phyloP scores from a whole-genome alignment of 116 monocot genomes.

The Zostera marina region DNA sequence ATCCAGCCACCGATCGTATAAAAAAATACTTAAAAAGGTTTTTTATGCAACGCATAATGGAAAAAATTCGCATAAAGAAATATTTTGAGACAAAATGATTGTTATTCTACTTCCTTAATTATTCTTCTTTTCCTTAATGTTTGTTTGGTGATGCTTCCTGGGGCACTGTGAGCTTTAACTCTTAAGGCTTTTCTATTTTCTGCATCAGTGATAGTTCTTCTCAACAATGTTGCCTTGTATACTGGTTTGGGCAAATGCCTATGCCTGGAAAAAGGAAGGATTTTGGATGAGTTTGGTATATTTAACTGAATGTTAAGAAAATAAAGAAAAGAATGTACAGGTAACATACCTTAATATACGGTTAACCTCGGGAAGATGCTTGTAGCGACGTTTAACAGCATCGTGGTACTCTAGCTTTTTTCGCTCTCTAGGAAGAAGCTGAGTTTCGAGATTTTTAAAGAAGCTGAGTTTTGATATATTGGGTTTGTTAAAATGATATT shows the following conservation, averaged over 20 bases:
- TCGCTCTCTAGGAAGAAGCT: slow-evolving; percentile 89
- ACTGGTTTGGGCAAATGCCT: slow-evolving; percentile 90
- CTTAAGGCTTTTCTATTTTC: slow-evolving; percentile 51
- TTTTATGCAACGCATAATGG: too few species aligned
- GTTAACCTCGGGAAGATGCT: slow-evolving; percentile 88
- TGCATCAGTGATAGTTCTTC: slow-evolving; percentile 68
- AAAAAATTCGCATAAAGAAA: too few species aligned
- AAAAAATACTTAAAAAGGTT: too few species aligned
- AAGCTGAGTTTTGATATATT: too few species aligned
- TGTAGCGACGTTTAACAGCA: slow-evolving; percentile 77
- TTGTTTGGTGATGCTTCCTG: slow-evolving; percentile 42
- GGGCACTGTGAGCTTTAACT: slow-evolving; percentile 75
- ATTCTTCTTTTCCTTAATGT: slow-evolving; percentile 85
- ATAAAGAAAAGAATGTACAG: too few species aligned
- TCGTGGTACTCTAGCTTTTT: slow-evolving; percentile 79
- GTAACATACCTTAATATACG: slow-evolving; percentile 72
- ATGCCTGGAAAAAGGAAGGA: slow-evolving; percentile 39
- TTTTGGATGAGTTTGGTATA: background rate
- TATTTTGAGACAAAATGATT: too few species aligned
- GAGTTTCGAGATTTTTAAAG: slow-evolving; percentile 3
- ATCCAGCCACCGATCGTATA: too few species aligned
- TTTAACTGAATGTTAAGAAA: too few species aligned
- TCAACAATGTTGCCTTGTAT: slow-evolving; percentile 58
- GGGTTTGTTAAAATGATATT: background rate
- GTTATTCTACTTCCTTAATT: slow-evolving; percentile 62